Conservation (phyloP, 495 filamentous ascomycete genomes). For the Penicillium longicatenatum region DNA sequence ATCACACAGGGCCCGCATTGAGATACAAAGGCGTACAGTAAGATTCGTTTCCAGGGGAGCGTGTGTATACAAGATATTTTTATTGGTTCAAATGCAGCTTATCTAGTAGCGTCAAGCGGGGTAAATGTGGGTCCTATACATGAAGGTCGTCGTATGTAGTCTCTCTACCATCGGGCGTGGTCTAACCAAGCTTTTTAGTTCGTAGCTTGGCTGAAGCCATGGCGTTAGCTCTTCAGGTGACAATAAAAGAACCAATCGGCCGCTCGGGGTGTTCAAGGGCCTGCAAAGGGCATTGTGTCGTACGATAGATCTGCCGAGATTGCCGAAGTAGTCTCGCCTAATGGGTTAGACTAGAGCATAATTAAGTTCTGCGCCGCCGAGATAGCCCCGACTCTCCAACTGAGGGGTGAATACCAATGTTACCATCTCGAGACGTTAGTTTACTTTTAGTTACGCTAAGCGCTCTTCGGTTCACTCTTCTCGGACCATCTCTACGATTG, state of each 20-base stretch:
- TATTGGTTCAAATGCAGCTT: not conserved
- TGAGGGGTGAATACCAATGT: not conserved
- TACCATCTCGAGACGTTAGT: not conserved
- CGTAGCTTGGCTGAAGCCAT: not conserved
- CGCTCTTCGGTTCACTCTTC: not conserved
- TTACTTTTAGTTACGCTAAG: not conserved
- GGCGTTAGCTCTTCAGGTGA: not conserved
- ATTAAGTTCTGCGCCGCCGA: not conserved
- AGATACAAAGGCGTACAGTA: not conserved
- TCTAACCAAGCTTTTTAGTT: not conserved
- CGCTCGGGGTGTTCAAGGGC: not conserved
- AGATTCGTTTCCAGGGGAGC: not conserved
- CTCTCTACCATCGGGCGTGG: not conserved
- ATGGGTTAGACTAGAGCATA: not conserved
- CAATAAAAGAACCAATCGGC: not conserved
- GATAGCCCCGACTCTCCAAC: not conserved
- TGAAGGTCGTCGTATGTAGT: not conserved
- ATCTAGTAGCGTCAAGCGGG: not conserved
- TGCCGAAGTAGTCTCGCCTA: not conserved
- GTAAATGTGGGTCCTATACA: slow-evolving; percentile 2
- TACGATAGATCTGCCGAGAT: not conserved
- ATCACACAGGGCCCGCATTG: not conserved
- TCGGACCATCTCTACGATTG: not conserved
- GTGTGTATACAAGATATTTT: slow-evolving; percentile 24
- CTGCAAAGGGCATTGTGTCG: not conserved